phyloP scores from a whole-genome alignment of 192 early-diverging fungal genomes.

The Umbelopsis ramanniana region DNA sequence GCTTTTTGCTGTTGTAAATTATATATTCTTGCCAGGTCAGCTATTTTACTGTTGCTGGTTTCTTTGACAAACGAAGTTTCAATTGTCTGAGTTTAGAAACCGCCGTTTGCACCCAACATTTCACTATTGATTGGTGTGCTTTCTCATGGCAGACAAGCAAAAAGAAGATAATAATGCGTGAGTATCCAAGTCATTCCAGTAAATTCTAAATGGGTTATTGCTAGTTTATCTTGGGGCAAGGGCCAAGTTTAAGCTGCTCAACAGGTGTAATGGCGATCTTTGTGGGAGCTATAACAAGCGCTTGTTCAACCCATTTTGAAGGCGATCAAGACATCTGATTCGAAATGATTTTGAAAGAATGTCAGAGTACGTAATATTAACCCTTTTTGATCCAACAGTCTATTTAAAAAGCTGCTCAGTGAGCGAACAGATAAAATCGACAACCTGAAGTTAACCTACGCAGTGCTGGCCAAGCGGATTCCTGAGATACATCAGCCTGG shows the following conservation, averaged over 20 bases:
- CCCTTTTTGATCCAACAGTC: neutral
- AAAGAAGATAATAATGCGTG: constrained; percentile 25
- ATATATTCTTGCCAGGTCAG: too few relatives aligned
- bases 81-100: constrained; percentile 23
- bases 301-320: neutral
- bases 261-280: neutral
- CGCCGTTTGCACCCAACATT: neutral
- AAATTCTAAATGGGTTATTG: neutral
- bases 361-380: neutral
- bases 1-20: too few relatives aligned
- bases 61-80: neutral
- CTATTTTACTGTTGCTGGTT: neutral
- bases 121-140: constrained; percentile 5
- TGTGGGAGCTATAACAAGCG: neutral
- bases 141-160: constrained; percentile 24
- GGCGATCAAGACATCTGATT: neutral
- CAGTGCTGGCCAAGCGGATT: constrained; percentile 8
- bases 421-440: constrained; percentile 24
- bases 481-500: neutral
- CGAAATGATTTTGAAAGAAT: neutral
- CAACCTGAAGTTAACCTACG: constrained; percentile 6
- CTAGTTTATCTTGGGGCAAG: neutral
- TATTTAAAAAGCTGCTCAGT: constrained; percentile 9
- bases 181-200: neutral
- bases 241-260: too few relatives aligned